Base-by-base conservation (phyloP, 2,329 filamentous ascomycete species). In the Incumbomyces lentus region DNA sequence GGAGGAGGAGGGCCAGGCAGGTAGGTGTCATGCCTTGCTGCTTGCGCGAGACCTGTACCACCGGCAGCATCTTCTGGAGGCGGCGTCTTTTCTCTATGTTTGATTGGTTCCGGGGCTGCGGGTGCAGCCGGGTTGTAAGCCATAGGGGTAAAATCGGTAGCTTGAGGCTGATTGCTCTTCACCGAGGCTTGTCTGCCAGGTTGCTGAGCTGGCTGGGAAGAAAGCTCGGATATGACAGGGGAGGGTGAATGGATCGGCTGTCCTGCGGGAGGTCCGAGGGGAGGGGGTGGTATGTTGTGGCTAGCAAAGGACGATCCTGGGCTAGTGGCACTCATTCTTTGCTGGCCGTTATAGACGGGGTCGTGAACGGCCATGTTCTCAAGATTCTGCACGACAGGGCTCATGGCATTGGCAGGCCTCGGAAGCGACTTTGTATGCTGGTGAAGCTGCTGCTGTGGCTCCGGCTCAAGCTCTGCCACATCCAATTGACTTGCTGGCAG, bases 61-160 rank as follows among this genome's bases (percentile, higher is more conserved):
- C 60, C 63, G 13, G 63, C 69, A 32, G 69, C 75, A 59, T 81
- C 78, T 19, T 67, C 64, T 11, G 79, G 79, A 6, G 79, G 79
- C 2, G 79, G 79, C 3, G 79, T 82, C 64, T 81, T 80, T 60
- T 82, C 78, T n/a, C 79, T 72, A 55, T 79, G 73, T 35, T 73
- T 69, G 44, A 82, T 79, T 2, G 76, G 77, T 57, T 82, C 79
- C 6, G 79, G 79, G 0, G 77, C 78, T n/a, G 77, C 69, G 17
- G 79, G 79, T 4, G 79, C 78, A 8, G 79, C 78, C 13, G 79
- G 79, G 53, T 82, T 82, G 58, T 82, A 82, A n/a, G 76, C 73
- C 50, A 79, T 67, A 2, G 76, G 75, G 2, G 70, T 61, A 49
- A 68, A 72, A 17, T 45, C 43, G 18, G 22, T 14, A 10, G 34